These are phyloP conservation scores for Cyclotella baltica DNA, from an alignment of 108 stramenopile genomes.

Conservation along the genomic window DNA sequence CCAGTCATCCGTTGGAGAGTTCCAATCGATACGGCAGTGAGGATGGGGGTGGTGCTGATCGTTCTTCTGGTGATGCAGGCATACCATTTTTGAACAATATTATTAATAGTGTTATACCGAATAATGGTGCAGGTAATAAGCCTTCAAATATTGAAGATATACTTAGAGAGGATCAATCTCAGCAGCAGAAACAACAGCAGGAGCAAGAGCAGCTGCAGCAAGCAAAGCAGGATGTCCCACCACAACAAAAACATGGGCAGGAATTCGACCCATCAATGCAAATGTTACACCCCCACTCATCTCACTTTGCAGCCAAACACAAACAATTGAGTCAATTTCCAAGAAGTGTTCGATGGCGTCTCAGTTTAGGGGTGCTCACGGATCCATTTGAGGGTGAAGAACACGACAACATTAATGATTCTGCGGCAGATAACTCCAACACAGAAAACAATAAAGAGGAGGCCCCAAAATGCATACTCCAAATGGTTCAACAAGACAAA, in stretches of 20 bases:
- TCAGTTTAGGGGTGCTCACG: constrained; percentile 31
- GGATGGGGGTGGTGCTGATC: too few relatives aligned
- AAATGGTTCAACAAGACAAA: constrained; percentile 8
- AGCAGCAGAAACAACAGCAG: too few relatives aligned
- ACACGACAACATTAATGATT: background rate
- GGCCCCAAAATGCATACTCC: background rate
- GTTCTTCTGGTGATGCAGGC: too few relatives aligned
- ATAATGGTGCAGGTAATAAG: too few relatives aligned
- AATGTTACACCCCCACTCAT: background rate
- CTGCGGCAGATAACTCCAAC: background rate
- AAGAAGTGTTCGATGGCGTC: constrained; percentile 48
- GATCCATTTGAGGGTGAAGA: constrained; percentile 9
- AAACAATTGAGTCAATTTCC: constrained; percentile 17
- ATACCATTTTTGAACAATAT: too few relatives aligned
- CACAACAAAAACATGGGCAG: constrained; percentile 1
- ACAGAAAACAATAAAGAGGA: background rate
- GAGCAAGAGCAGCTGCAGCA: too few relatives aligned
- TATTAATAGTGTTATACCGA: too few relatives aligned
- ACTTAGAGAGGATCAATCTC: too few relatives aligned
- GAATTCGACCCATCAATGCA: background rate
- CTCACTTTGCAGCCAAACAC: background rate
- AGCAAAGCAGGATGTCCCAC: background rate
- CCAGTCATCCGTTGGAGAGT: too few relatives aligned
- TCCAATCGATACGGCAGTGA: too few relatives aligned
- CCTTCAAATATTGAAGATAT: too few relatives aligned